These are phyloP conservation scores for Gossypium gossypioides DNA, from an alignment of 441 rosid species.

Conservation along the genomic window DNA sequence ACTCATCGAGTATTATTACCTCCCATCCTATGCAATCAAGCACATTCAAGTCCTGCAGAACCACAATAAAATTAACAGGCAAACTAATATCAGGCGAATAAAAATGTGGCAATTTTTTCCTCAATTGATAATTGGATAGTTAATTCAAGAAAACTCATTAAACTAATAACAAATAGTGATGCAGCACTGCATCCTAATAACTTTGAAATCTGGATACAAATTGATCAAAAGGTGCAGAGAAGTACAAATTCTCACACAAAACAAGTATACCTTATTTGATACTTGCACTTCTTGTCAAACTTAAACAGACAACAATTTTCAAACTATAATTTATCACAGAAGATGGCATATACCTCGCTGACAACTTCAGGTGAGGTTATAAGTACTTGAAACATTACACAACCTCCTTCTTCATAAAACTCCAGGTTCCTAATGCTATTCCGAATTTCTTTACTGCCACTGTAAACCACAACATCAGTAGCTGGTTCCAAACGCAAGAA, in stretches of 20 bases:
- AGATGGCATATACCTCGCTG: conserved; percentile 33
- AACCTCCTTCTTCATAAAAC: conserved; percentile 31
- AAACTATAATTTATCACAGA: conserved; percentile 1
- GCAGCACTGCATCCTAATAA: not conserved
- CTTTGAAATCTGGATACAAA: not conserved
- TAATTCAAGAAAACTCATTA: not conserved
- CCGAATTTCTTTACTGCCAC: conserved; percentile 34
- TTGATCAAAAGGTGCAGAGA: not conserved
- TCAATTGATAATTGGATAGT: not conserved
- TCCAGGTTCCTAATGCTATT: conserved; percentile 33
- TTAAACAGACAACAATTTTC: not conserved
- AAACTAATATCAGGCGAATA: not conserved
- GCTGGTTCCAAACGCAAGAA: conserved; percentile 32
- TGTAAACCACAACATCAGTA: conserved; percentile 35
- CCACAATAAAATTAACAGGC: conserved; percentile 9
- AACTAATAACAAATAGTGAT: not conserved
- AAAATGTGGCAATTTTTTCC: not conserved
- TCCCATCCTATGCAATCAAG: conserved; percentile 38
- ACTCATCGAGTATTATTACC: conserved; percentile 42
- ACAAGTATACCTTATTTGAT: not conserved
- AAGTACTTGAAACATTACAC: conserved; percentile 41
- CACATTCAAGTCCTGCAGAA: conserved; percentile 41
- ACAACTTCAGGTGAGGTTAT: conserved; percentile 40
- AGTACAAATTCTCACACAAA: conserved; percentile 5
- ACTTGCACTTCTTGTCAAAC: not conserved